Evolutionary conservation across 306 rosid genomes (phyloP), one percentile per base, ranked within the genome.

Genomic region (Begonia peltatifolia): DNA sequence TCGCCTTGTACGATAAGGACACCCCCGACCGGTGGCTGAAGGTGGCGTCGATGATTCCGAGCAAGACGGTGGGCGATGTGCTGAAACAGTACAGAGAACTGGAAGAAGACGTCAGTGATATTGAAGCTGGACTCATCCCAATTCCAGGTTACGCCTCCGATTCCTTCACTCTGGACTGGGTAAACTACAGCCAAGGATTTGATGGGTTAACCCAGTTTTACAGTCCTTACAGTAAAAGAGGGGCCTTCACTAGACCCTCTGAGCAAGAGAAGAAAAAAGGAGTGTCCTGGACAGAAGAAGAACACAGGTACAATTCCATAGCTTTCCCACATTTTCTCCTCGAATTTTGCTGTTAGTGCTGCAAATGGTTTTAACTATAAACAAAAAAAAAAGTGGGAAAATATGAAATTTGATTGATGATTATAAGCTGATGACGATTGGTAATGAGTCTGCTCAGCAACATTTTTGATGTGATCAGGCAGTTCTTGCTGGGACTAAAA

Each of bases 221-320:
- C 64, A 58, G 73, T 62, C 76, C 66, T 56, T 80, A 82, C 46
- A 83, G 59, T 20, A 84, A 81, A 72, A 75, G 84, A 65, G 79
- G 82, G 8, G 42, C 70, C 2, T 71, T 77, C 18, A 66, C 76
- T 43, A 53, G 88, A 60, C 81, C 88, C 2, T 71, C 80, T 14
- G 96, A 84, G 50, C 94, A 77, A 20, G 96, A 88, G 61, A 75
- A 93, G 74, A 88, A 88, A 70, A 84, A 81, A 76, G 96, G 96
- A 16, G 82, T 84, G 12, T 92, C 96, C 15, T 87, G 96, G 95
- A 82, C 92, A 11, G 95, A 85, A 71, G 88, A 82, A 57, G 95
- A 86, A 59, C 95, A 87, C 73, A 88, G 94, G 96, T 87, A 76
- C 50, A 30, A 30, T 5, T 30, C 38, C 23, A 20, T 20, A 3